Evolutionary conservation across 1,139 yeast species (phyloP).

Genomic region (Komagataea norvegica): DNA sequence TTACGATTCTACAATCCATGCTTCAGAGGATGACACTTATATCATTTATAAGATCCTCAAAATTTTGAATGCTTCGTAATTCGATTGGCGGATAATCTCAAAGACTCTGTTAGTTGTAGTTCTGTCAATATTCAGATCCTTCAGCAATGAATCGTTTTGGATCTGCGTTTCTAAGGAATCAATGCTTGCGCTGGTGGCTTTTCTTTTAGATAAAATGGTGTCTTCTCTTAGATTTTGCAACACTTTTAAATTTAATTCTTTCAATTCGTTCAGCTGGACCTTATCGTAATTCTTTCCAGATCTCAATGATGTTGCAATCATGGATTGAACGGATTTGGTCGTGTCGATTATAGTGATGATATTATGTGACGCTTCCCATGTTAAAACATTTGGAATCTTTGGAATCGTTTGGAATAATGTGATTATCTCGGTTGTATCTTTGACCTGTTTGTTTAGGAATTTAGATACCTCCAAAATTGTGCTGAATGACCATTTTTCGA

Average conservation of each 20-base stretch:
- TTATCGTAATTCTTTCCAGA: slow-evolving; percentile 5
- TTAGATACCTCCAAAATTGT: slow-evolving; percentile 20
- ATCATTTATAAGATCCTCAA: slow-evolving; percentile 11
- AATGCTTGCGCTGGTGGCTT: not conserved
- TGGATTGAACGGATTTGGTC: slow-evolving; percentile 15
- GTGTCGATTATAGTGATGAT: slow-evolving; percentile 17
- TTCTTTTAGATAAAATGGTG: slow-evolving; percentile 5
- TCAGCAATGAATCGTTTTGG: slow-evolving; percentile 2
- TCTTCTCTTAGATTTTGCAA: slow-evolving; percentile 15
- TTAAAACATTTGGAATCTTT: slow-evolving; percentile 10
- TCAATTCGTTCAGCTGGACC: slow-evolving; percentile 13
- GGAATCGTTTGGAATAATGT: slow-evolving; percentile 11
- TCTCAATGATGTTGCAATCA: slow-evolving; percentile 8
- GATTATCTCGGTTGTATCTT: slow-evolving; percentile 5
- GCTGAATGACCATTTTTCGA: slow-evolving; percentile 34
- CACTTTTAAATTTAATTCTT: slow-evolving; percentile 10
- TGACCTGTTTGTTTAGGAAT: slow-evolving; percentile 12
- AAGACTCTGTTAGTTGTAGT: slow-evolving; percentile 7
- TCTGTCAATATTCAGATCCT: slow-evolving; percentile 7
- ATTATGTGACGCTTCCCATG: slow-evolving; percentile 21
- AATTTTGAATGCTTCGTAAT: slow-evolving; percentile 13
- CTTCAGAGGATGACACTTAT: not conserved
- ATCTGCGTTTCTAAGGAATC: slow-evolving; percentile 5
- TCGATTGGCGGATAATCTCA: slow-evolving; percentile 12
- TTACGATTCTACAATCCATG: slow-evolving; percentile 18